Percentiles rank a stretch among this genome's conserved stretches.
These are phyloP conservation scores for Geotrichum fermentans DNA, from an alignment of 1,139 yeast species.

Conservation along the genomic window DNA sequence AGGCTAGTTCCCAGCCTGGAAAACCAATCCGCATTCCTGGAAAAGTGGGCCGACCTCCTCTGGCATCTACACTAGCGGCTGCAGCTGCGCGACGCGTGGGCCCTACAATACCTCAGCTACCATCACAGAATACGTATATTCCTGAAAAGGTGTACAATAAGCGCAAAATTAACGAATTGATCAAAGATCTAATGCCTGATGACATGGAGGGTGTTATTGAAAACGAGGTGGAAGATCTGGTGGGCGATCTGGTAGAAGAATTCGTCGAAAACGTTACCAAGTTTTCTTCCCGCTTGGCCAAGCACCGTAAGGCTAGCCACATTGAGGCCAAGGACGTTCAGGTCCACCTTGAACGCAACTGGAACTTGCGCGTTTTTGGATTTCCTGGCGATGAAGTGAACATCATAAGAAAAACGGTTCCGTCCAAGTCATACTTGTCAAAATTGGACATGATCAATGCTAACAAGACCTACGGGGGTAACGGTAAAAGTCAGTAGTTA, in stretches of 20 bases:
- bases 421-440: conserved; percentile 65
- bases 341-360: conserved; percentile 84
- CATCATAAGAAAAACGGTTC: conserved; percentile 74
- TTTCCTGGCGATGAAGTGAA: conserved; percentile 80
- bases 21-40: conserved; percentile 17
- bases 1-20: background rate
- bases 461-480: conserved; percentile 38
- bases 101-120: conserved; percentile 1
- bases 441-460: conserved; percentile 60
- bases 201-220: conserved; percentile 52
- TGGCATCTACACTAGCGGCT: conserved; percentile 8
- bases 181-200: conserved; percentile 78
- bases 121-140: conserved; percentile 37
- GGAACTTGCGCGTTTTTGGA: conserved; percentile 95
- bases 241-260: conserved; percentile 91
- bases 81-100: conserved; percentile 7
- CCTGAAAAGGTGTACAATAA: conserved; percentile 79
- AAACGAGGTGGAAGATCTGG: conserved; percentile 92
- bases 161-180: conserved; percentile 80
- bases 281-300: conserved; percentile 91
- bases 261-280: conserved; percentile 88
- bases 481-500: background rate
- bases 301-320: conserved; percentile 86
- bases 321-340: conserved; percentile 88
- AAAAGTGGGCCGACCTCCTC: conserved; percentile 20